These are phyloP conservation scores for Yarrowia porcina DNA, from an alignment of 805 yeast species.

Conservation along the genomic window DNA sequence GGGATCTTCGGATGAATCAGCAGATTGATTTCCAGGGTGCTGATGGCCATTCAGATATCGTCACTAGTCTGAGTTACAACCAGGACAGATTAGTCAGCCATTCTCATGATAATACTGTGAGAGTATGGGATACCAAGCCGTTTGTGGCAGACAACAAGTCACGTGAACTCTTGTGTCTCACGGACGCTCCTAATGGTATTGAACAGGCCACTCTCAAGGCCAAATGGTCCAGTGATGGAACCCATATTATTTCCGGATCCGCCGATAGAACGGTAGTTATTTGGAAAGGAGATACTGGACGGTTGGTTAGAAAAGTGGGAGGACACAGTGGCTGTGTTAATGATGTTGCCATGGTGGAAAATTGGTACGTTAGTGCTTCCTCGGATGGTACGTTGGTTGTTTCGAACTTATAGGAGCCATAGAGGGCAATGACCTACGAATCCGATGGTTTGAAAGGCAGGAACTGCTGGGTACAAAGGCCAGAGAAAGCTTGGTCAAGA, in stretches of 20 bases:
- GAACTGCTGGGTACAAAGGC: no score
- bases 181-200: conserved; percentile 52
- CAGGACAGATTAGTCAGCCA: conserved; percentile 50
- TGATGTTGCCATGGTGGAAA: conserved; percentile 50
- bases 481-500: neutral
- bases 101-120: conserved; percentile 55
- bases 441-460: no score
- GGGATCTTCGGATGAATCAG: conserved; percentile 51
- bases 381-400: conserved; percentile 56
- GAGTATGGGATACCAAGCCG: conserved; percentile 54
- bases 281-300: conserved; percentile 59
- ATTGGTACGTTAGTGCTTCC: conserved; percentile 49
- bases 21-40: conserved; percentile 41
- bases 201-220: conserved; percentile 54
- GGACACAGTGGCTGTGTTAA: conserved; percentile 65
- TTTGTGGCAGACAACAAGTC: conserved; percentile 40
- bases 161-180: conserved; percentile 43
- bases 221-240: conserved; percentile 43
- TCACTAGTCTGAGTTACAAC: conserved; percentile 54
- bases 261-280: conserved; percentile 54
- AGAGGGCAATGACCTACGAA: neutral
- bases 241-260: conserved; percentile 53
- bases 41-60: conserved; percentile 47
- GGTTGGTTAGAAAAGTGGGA: conserved; percentile 46
- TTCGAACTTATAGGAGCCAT: neutral